Evolutionary conservation across 2,329 filamentous ascomycete species (phyloP), one percentile per base, ranked within the genome.

Genomic region (Colletotrichum sp.): DNA sequence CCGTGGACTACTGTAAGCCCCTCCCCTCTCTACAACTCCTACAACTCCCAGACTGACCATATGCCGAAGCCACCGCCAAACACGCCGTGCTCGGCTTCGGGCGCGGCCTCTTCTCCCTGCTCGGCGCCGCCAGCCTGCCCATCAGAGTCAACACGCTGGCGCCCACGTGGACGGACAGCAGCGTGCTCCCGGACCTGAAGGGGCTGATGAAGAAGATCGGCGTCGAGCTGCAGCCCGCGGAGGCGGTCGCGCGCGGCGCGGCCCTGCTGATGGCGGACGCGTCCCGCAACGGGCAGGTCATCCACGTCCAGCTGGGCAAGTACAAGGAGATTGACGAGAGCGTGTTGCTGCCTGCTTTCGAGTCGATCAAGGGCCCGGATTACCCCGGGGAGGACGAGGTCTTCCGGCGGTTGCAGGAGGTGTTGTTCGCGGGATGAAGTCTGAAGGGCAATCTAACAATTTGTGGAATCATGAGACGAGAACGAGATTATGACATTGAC

Each of bases 81-180:
- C 88, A 91, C 71, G 91, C 86, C 27, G 87, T 91, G 1, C 77
- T 92, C 0, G 90, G 91, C 4, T 87, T 90, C 71, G 85, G 89
- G 27, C 86, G 90, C 32, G 87, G 88, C 5, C 81, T 90, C 12
- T 80, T 85, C 2, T 81, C 82, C 4, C 80, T 86, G 5, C 77
- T 90, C 4, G 77, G 79, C 15, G 78, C 78, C 4, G 82, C 84
- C 13, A 76, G 80, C 22, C 75, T 89, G 2, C 87, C 88, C 2
- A 87, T 92, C 59, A 88, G 91, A 16, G 80, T 92, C 67, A 93
- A 93, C 82, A 87, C 85, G 13, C 19, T 74, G 34, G 72, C 72
- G 6, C 72, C 72, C 8, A 74, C 72, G 8, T 74, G 72, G 72
- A 70, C 72, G 13, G 72, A 74, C 28, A 74, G 88, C 19, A 85